Evolutionary conservation across 2,329 filamentous ascomycete species (phyloP), one percentile per base, ranked within the genome.

Genomic region (Thelonectria discophora): DNA sequence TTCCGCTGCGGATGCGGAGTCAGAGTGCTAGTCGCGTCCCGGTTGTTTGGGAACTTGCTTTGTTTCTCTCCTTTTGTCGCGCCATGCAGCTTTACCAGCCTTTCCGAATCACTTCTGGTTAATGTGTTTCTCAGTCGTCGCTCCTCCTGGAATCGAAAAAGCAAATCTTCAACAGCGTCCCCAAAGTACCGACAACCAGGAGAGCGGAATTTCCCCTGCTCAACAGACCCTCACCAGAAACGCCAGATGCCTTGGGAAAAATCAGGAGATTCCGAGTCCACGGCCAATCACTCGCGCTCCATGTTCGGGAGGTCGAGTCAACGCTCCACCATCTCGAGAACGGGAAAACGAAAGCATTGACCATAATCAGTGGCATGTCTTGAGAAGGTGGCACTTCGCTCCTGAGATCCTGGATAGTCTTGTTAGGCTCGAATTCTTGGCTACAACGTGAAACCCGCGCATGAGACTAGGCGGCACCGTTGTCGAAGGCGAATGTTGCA

Each of bases 381-480:
- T 60, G 52, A n/a, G 45, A 27, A 40, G 46, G 30, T 42, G 45
- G 47, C 42, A 47, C 51, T 37, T 21, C 27, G 30, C 53, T 45
- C 57, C 45, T 60, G 37, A 49, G 50, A 50, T 48, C 45, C 49
- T 54, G 48, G 55, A 24, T 27, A 47, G 42, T 48, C 20, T 18
- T 53, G 37, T 48, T 37, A 39, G 45, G 37, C 54, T 24, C 24
- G 54, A 21, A 34, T 56, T 39, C 34, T 46, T 50, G 54, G 54
- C 40, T 51, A 40, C 61, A 55, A 64, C 61, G 58, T 64, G 61
- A 65, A 65, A 64, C 63, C 42, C 42, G 45, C 21, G 49, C 32
- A 39, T 39, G 58, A 49, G 37, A 50, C 49, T 60, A 61, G 34
- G 49, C 52, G 51, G 27, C 54, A 30, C 47, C 34, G 57, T 50